Evolutionary conservation across 73 alveolate species (phyloP).

Genomic region (Durusdinium trenchii): DNA sequence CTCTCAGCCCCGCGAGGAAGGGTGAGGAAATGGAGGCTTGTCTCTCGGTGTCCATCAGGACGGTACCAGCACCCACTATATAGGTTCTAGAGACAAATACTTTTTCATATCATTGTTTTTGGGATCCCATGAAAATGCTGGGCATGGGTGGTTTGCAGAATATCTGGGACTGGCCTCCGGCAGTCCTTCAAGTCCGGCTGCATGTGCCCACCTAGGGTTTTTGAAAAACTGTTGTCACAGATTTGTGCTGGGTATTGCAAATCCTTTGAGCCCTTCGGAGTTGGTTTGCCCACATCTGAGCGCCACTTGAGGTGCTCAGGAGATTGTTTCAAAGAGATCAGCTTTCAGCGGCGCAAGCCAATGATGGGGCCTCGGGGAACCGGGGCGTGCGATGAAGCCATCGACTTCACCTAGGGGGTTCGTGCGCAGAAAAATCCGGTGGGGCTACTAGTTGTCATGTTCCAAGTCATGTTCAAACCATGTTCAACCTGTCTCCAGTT

Average conservation of each 20-base stretch:
- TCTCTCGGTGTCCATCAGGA: too few relatives aligned
- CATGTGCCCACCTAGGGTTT: background rate
- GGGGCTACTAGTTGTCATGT: too few relatives aligned
- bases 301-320: slow-evolving; percentile 48
- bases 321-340: slow-evolving; percentile 67
- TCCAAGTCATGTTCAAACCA: too few relatives aligned
- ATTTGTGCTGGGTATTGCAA: too few relatives aligned
- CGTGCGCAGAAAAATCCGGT: too few relatives aligned
- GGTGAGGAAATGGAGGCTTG: background rate
- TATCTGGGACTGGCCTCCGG: background rate
- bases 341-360: slow-evolving; percentile 61
- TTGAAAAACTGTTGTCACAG: too few relatives aligned
- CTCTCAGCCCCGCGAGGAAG: background rate
- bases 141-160: background rate
- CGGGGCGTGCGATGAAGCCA: background rate
- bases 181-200: background rate
- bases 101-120: background rate
- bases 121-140: background rate
- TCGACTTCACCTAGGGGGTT: too few relatives aligned
- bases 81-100: too few relatives aligned
- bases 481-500: too few relatives aligned
- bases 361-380: background rate
- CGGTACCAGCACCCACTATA: too few relatives aligned
- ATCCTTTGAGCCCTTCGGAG: too few relatives aligned
- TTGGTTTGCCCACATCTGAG: background rate